Evolutionary conservation across 352 stramenopile genomes (phyloP).

Genomic region (Pythium rhizo-oryzae): DNA sequence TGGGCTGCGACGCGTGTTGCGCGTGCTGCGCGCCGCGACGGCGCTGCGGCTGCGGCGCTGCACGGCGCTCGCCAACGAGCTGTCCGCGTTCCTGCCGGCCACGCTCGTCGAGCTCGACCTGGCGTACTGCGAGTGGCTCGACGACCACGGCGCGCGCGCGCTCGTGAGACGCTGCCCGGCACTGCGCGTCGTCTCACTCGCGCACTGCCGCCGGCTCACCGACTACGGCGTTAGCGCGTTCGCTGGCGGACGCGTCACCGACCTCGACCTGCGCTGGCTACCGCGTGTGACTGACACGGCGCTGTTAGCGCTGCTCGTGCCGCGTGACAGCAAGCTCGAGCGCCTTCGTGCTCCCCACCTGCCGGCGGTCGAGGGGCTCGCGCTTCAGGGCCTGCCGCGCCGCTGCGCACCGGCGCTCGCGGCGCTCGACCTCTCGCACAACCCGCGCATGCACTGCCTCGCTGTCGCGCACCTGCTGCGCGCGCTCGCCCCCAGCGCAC

Average conservation of each 20-base stretch:
- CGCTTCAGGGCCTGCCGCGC: conserved; percentile 47
- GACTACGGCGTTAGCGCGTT: conserved; percentile 74
- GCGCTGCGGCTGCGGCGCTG: conserved; percentile 32
- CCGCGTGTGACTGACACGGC: conserved; percentile 59
- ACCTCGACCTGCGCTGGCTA: conserved; percentile 61
- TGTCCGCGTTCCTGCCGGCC: conserved; percentile 22
- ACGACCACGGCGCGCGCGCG: conserved; percentile 50
- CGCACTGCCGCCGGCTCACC: conserved; percentile 57
- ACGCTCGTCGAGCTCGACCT: conserved; percentile 52
- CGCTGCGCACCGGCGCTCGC: conserved; percentile 31
- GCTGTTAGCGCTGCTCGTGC: conserved; percentile 59
- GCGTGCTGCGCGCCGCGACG: conserved; percentile 14
- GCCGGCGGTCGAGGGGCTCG: conserved; percentile 59
- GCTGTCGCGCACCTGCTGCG: conserved; percentile 47
- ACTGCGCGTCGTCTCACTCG: conserved; percentile 41
- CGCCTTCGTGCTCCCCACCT: conserved; percentile 32
- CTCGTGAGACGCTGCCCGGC: conserved; percentile 41
- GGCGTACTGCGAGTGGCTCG: conserved; percentile 70
- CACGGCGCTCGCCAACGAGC: conserved; percentile 18
- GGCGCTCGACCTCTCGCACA: conserved; percentile 40
- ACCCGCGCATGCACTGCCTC: conserved; percentile 42
- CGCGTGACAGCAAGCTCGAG: conserved; percentile 41
- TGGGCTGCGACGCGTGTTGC: conserved; percentile 13
- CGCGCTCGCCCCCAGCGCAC: conserved; percentile 30
- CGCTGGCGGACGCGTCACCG: conserved; percentile 32